Conservation (phyloP, 2,329 filamentous ascomycete species). For the Lojkania enalia region DNA sequence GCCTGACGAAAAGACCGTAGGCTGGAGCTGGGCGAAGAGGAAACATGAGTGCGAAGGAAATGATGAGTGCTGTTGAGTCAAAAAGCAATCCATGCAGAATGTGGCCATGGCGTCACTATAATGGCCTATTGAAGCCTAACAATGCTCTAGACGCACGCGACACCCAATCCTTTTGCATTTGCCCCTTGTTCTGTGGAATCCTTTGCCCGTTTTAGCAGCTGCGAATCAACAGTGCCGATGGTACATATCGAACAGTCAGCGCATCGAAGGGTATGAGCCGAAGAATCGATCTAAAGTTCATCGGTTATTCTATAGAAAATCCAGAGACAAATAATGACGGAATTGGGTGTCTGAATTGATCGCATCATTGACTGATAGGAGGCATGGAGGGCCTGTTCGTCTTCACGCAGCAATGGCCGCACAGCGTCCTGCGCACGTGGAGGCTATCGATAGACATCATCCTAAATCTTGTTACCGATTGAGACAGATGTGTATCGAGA, state of each 20-base stretch:
- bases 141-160: conserved; percentile 30
- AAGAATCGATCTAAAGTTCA: no score
- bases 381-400: no score
- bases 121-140: conserved; percentile 8
- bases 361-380: no score
- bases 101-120: conserved; percentile 26
- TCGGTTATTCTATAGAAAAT: no score
- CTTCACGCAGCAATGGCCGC: conserved; percentile 1
- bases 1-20: conserved; percentile 7
- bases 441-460: conserved; percentile 3
- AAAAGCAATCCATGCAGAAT: conserved; percentile 23
- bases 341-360: no score
- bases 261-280: background rate
- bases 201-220: conserved; percentile 8
- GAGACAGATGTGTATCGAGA: no score
- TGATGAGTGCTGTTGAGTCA: conserved; percentile 11
- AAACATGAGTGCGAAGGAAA: conserved; percentile 16
- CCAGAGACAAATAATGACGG: no score
- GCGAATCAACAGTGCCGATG: background rate
- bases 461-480: conserved; percentile 4
- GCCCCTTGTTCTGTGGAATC: conserved; percentile 12
- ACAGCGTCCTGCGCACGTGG: conserved; percentile 6
- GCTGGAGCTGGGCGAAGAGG: conserved; percentile 12
- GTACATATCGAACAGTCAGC: background rate
- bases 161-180: conserved; percentile 9